Evolutionary conservation across 2,329 filamentous ascomycete species (phyloP), one percentile per base, ranked within the genome.

Genomic region (Fusarium brachygibbosum): DNA sequence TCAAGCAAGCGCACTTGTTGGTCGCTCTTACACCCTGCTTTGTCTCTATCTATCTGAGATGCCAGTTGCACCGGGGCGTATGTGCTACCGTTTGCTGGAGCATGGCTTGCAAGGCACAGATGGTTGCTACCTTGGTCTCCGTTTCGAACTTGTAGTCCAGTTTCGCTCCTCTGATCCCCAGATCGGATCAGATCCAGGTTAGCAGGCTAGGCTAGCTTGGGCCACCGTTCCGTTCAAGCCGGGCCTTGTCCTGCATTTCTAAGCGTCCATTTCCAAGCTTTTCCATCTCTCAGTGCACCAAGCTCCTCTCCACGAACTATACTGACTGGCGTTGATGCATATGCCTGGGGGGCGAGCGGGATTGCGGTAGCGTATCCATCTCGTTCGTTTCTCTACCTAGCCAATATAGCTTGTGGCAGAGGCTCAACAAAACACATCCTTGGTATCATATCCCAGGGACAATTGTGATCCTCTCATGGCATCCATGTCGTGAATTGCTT

Each of bases 261-360:
- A 65, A 57, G 49, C 52, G 32, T 38, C n/a, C 34, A 58, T 54
- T 68, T 69, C 66, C 66, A 69, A 69, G 61, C 48, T 63, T 69
- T 66, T 55, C 34, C 35, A 42, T 23, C 25, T 8, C 35, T 34
- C 37, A 50, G 25, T 32, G 31, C 40, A 54, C 17, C 29, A 31
- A 32, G 35, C 44, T 53, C 38, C 37, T 31, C 58, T 55, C 41
- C 48, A 32, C 58, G 42, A 42, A 61, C 37, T 62, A 46, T 46
- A 41, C 42, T 42, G 44, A 45, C 41, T 65, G 57, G 61, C 62
- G 46, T 63, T 45, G 63, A 68, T 65, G 50, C 63, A 35, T 59
- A 40, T 23, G 49, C 40, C 44, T 52, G 58, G 62, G 41, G 61
- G 52, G 23, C 41, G 37, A 40, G 35, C 38, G 42, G 35, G 28